Conservation (phyloP, 2,329 filamentous ascomycete genomes). For the Gyromitra esculenta region DNA sequence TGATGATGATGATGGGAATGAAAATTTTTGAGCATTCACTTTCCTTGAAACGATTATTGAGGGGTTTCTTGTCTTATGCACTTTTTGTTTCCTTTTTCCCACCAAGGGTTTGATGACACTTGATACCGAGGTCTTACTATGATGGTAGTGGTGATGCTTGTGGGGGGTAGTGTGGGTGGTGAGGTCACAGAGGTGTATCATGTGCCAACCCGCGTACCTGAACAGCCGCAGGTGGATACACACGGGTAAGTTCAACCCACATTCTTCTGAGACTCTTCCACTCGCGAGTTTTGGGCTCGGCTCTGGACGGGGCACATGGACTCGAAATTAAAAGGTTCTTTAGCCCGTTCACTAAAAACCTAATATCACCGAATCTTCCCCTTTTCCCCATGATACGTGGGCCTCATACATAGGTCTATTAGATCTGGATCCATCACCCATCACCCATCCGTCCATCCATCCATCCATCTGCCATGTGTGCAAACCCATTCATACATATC, state of each 20-base stretch:
- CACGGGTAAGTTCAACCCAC: constrained; percentile 18
- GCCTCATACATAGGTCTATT: background rate
- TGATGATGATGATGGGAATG: background rate
- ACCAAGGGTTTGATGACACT: background rate
- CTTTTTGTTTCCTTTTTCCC: background rate
- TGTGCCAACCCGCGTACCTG: constrained; percentile 41
- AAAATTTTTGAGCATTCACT: constrained; percentile 5
- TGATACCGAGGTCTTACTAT: background rate
- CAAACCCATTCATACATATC: constrained; percentile 8
- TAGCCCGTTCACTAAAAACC: background rate
- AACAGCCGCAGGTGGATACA: constrained; percentile 29
- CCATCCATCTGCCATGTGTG: background rate
- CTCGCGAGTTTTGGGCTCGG: constrained; percentile 1
- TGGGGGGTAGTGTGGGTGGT: background rate
- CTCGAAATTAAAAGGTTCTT: background rate
- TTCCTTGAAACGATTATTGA: background rate
- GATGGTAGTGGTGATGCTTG: background rate
- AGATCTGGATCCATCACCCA: background rate
- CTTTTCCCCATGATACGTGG: constrained; percentile 4
- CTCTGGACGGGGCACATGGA: background rate
- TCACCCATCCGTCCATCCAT: too few species aligned
- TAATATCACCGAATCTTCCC: background rate
- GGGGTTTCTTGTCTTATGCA: background rate
- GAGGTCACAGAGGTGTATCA: constrained; percentile 19
- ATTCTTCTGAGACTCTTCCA: constrained; percentile 11